Base-by-base conservation (phyloP, 164 flowering plant species). In the Amborella trichopoda region DNA sequence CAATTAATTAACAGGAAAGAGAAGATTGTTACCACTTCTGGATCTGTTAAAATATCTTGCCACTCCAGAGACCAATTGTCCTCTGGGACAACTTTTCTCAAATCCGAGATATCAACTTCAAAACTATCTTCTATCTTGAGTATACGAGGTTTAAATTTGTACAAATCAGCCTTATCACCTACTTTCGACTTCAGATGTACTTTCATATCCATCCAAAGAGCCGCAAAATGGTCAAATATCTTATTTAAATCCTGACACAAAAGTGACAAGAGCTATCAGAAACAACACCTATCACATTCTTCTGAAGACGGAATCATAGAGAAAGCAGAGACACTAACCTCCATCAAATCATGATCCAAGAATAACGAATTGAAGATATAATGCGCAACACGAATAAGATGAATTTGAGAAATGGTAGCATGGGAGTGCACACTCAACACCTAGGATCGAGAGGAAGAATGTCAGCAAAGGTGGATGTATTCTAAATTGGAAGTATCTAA, bases 151-250 rank as follows among this genome's bases (percentile, higher is more conserved):
- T 62, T 74, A 59, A 84, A 87, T 67, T 69, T 80, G 76, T 62
- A 93, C 17, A 56, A 60, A 28, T 71, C 78, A 56, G 75, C 46
- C 33, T 63, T 72, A 51, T 21, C 25, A 16, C 76, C 84, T 44
- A 67, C 74, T 33, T 61, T 66, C 25, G 44, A 56, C 53, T 66
- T 75, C 19, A 55, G 63, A 62, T 74, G 68, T 44, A 62, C 61
- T 67, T 88, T 84, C 80, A 69, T 71, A 23, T 54, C 52, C 72
- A 69, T 74, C 99, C 99, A 93, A 26, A 59, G 48, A 48, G 48
- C 63, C 11, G 83, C 67, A 64, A 87, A 71, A 28, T 68, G 62
- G 27, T 44, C 54, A 56, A 75, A 93, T 25, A 84, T 67, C 54
- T 73, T 58, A 56, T 76, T 67, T 62, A 82, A 42, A 33, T 73